Evolutionary conservation across 768 basidiomycete species (phyloP).

Genomic region (Rhodosporidiobolus sp.): DNA sequence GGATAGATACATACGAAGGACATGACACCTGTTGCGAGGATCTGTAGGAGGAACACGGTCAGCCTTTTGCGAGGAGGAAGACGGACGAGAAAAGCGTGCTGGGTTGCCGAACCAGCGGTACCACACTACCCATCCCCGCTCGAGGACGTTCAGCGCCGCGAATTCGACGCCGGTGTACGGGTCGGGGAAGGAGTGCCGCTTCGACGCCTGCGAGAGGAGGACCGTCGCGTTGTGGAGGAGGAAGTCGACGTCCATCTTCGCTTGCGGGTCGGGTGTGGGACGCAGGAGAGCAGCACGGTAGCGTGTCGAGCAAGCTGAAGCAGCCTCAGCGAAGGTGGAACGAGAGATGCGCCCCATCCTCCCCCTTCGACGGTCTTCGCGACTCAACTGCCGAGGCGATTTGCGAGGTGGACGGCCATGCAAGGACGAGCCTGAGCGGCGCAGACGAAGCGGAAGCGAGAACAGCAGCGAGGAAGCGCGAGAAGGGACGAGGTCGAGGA

Average conservation of each 20-base stretch:
- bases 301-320: not conserved
- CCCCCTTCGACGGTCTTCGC: too few relatives aligned
- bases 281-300: not conserved
- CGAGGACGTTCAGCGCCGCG: slow-evolving; percentile 41
- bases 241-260: not conserved
- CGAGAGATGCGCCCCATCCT: too few relatives aligned
- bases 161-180: slow-evolving; percentile 47
- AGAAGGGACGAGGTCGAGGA: too few relatives aligned
- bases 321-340: not conserved
- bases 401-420: too few relatives aligned
- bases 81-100: too few relatives aligned
- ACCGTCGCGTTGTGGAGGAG: slow-evolving; percentile 23
- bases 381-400: too few relatives aligned
- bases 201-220: slow-evolving; percentile 3
- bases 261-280: not conserved
- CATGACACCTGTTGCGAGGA: slow-evolving; percentile 87
- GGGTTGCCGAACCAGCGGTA: slow-evolving; percentile 85
- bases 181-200: not conserved
- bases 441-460: too few relatives aligned
- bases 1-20: slow-evolving; percentile 69
- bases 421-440: too few relatives aligned
- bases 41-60: not conserved
- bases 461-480: too few relatives aligned
- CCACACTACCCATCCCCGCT: slow-evolving; percentile 67
- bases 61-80: too few relatives aligned